Evolutionary conservation across 2,329 filamentous ascomycete species (phyloP).

Genomic region (Fusarium compactum): DNA sequence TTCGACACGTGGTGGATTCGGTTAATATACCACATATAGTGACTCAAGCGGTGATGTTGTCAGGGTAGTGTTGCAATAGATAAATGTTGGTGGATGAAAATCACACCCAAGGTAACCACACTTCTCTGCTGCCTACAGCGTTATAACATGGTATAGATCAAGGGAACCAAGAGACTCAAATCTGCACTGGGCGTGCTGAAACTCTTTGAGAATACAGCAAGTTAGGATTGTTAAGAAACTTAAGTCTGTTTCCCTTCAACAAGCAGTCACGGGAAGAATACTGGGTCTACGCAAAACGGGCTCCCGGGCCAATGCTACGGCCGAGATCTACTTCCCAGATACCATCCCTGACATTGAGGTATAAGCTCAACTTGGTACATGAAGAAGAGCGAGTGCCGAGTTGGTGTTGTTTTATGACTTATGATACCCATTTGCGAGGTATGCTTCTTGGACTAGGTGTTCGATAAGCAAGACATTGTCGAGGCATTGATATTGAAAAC

Average conservation of each 20-base stretch:
- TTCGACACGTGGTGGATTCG: background rate
- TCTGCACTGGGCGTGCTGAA: background rate
- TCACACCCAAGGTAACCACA: background rate
- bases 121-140: background rate
- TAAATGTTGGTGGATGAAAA: background rate
- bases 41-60: background rate
- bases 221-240: background rate
- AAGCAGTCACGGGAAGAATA: background rate
- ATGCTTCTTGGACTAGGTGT: background rate
- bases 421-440: background rate
- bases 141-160: background rate
- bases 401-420: background rate
- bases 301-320: background rate
- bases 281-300: background rate
- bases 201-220: background rate
- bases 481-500: background rate
- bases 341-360: background rate
- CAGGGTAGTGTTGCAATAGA: constrained; percentile 1
- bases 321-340: background rate
- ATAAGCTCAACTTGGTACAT: background rate
- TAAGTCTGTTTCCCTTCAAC: background rate
- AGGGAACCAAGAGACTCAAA: background rate
- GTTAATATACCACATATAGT: background rate
- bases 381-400: background rate
- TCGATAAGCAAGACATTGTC: background rate